These are phyloP conservation scores for Juglanconis sp. DNA, from an alignment of 2,329 filamentous ascomycete genomes.

Conservation along the genomic window DNA sequence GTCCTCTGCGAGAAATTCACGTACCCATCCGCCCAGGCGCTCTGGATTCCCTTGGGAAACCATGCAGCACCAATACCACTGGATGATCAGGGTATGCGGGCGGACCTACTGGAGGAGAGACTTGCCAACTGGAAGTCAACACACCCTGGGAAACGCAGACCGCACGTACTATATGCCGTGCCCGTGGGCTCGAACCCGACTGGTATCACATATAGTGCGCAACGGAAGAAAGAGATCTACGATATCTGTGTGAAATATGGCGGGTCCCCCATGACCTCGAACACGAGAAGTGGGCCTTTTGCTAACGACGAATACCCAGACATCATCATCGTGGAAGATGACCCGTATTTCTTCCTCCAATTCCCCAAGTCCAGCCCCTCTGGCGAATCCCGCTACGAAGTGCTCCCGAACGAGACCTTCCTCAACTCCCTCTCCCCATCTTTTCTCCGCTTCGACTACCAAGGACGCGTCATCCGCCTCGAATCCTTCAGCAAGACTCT, in stretches of 20 bases:
- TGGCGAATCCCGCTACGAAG: neutral
- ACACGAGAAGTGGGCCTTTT: constrained; percentile 54
- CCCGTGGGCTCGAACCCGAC: constrained; percentile 68
- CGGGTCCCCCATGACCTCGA: constrained; percentile 44
- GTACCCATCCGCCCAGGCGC: constrained; percentile 29
- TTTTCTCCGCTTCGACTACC: constrained; percentile 23
- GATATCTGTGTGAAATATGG: constrained; percentile 27
- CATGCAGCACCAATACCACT: constrained; percentile 23
- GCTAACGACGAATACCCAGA: constrained; percentile 8
- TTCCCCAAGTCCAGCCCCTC: constrained; percentile 16
- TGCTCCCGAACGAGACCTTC: constrained; percentile 14
- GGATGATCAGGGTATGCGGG: constrained; percentile 27
- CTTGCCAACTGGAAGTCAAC: constrained; percentile 24
- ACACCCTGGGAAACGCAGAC: constrained; percentile 8
- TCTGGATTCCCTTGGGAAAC: constrained; percentile 29
- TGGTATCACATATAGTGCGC: constrained; percentile 58
- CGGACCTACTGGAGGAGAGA: constrained; percentile 19
- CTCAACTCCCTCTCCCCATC: constrained; percentile 21
- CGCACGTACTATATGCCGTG: constrained; percentile 23
- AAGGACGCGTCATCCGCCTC: constrained; percentile 48
- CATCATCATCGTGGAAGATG: constrained; percentile 64
- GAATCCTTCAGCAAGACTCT: constrained; percentile 74
- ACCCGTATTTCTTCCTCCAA: constrained; percentile 43
- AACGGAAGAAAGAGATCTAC: constrained; percentile 60
- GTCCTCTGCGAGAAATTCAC: constrained; percentile 30